Conservation (phyloP, 345 rosid species). For the Durio zibethinus region DNA sequence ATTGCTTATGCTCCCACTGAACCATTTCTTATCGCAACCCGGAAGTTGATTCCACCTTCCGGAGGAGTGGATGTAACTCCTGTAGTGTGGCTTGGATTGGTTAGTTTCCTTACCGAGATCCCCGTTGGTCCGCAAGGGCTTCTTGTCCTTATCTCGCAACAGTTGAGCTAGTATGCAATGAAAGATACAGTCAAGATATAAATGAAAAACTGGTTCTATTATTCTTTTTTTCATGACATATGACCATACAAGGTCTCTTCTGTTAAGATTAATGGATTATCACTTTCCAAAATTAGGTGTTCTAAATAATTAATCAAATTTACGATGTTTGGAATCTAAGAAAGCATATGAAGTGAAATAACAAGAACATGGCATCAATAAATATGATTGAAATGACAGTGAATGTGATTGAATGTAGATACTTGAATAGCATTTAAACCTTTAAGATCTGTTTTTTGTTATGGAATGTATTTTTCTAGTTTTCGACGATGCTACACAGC, state of each 20-base stretch:
- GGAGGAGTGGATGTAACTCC: conserved; percentile 95
- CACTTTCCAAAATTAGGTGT: neutral
- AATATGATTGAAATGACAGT: neutral
- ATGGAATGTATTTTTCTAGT: no score
- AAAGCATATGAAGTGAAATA: neutral
- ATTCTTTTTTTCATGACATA: neutral
- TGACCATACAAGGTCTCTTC: neutral
- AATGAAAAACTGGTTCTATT: neutral
- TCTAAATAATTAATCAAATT: neutral
- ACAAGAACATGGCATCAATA: neutral
- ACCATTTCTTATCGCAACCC: conserved; percentile 61
- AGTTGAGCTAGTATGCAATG: conserved; percentile 32
- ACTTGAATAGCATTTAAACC: no score
- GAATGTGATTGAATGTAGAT: no score
- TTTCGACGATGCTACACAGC: no score
- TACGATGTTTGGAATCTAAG: neutral
- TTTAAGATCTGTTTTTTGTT: no score
- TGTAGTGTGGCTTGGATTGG: conserved; percentile 79
- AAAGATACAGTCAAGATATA: neutral
- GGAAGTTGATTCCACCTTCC: conserved; percentile 83
- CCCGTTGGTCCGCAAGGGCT: conserved; percentile 92
- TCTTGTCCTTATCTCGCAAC: conserved; percentile 83
- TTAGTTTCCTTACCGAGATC: conserved; percentile 83
- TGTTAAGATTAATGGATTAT: neutral
- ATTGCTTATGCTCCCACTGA: conserved; percentile 91